Conservation (phyloP, 768 basidiomycete genomes). For the Imleria badia region DNA sequence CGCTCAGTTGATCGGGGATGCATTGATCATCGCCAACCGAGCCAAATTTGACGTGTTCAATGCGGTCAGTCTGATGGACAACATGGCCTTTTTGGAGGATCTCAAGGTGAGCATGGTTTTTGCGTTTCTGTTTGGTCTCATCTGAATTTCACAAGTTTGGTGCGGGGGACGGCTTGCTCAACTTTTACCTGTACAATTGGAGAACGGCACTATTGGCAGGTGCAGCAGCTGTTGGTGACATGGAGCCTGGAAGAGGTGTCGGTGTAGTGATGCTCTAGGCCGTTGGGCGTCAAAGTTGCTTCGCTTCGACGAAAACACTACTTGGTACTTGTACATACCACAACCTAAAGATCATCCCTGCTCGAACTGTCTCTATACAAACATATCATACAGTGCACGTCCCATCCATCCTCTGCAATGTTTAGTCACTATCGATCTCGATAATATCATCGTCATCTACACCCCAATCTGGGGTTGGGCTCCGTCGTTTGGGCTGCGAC, state of each 20-base stretch:
- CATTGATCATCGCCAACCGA: slow-evolving; percentile 74
- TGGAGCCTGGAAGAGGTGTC: slow-evolving; percentile 72
- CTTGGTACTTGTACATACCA: neutral
- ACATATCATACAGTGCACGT: slow-evolving; percentile 6
- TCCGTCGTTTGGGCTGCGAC: slow-evolving; percentile 42
- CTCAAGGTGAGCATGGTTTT: slow-evolving; percentile 60
- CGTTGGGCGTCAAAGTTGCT: too few species aligned
- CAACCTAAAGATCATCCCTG: neutral
- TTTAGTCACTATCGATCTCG: slow-evolving; percentile 78
- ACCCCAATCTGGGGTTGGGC: slow-evolving; percentile 78
- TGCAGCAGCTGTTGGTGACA: slow-evolving; percentile 47
- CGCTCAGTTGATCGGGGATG: slow-evolving; percentile 71
- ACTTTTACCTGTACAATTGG: slow-evolving; percentile 97
- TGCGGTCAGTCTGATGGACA: slow-evolving; percentile 94
- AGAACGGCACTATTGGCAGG: slow-evolving; percentile 80
- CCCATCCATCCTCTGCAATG: neutral
- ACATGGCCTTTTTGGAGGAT: slow-evolving; percentile 74
- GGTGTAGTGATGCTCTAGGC: slow-evolving; percentile 91
- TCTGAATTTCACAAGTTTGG: slow-evolving; percentile 65
- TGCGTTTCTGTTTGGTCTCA: slow-evolving; percentile 2
- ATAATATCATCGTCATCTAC: slow-evolving; percentile 85
- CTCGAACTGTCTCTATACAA: slow-evolving; percentile 1
- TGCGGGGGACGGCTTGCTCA: slow-evolving; percentile 86
- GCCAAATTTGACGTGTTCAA: slow-evolving; percentile 97
- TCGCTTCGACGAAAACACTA: too few species aligned